phyloP scores from a whole-genome alignment of 192 early-diverging fungal genomes.

The Phlyctochytrium bullatum region DNA sequence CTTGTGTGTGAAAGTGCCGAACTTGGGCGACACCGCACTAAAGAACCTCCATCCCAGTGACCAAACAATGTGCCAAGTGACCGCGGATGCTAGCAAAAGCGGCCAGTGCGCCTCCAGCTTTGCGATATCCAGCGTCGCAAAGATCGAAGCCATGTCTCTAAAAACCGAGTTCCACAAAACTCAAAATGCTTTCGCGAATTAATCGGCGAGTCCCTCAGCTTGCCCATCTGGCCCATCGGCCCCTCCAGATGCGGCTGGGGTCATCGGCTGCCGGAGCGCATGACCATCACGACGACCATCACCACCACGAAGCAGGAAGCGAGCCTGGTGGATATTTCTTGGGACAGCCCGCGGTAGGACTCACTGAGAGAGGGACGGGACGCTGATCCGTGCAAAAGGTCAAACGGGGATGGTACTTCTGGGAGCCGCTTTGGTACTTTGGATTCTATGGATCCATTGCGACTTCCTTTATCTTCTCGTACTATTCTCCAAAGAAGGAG shows the following conservation, averaged over 20 bases:
- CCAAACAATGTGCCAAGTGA: conserved; percentile 25
- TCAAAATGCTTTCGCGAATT: background rate
- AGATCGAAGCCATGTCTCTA: no score
- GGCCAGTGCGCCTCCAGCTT: conserved; percentile 24
- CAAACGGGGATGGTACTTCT: conserved; percentile 40
- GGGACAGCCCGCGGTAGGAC: background rate
- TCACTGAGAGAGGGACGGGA: background rate
- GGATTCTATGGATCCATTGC: conserved; percentile 33
- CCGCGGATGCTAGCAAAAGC: conserved; percentile 19
- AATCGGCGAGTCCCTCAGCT: background rate
- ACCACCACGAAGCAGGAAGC: conserved; percentile 4
- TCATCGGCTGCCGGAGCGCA: conserved; percentile 2
- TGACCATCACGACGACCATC: conserved; percentile 14
- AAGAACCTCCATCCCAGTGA: background rate
- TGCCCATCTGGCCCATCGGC: background rate
- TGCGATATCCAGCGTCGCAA: conserved; percentile 12
- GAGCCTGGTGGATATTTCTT: conserved; percentile 26
- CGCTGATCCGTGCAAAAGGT: background rate
- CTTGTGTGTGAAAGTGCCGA: conserved; percentile 8
- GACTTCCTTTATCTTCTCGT: conserved; percentile 25
- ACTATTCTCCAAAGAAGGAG: conserved; percentile 32
- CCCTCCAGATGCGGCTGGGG: background rate
- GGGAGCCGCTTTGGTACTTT: conserved; percentile 42
- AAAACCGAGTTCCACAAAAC: no score
- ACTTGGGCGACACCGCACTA: background rate